These are phyloP conservation scores for Lagenaria siceraria DNA, from an alignment of 306 rosid genomes.

Conservation along the genomic window DNA sequence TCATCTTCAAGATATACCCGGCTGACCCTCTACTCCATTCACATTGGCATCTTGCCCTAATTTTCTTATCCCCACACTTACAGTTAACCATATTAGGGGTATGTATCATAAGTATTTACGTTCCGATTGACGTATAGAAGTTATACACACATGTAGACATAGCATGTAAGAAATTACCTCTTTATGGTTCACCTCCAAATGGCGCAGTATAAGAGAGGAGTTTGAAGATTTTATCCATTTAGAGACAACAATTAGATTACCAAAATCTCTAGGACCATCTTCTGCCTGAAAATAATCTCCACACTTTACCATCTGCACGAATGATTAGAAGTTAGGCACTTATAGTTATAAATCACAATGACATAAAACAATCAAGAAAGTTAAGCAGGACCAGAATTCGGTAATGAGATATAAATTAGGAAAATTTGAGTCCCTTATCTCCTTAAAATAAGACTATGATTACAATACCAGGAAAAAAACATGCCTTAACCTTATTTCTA, in stretches of 20 bases:
- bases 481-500: no score
- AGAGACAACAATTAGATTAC: conserved; percentile 47
- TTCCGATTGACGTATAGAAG: neutral
- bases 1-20: neutral
- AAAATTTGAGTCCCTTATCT: neutral
- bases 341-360: neutral
- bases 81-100: no score
- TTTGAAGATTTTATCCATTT: conserved; percentile 58
- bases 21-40: neutral
- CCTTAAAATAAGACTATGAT: no score
- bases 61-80: no score
- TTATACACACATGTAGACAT: neutral
- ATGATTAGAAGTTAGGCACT: neutral
- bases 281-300: conserved; percentile 91
- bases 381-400: neutral
- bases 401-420: neutral
- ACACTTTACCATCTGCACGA: conserved; percentile 51
- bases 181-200: conserved; percentile 51
- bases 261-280: conserved; percentile 79
- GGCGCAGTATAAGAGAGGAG: conserved; percentile 53
- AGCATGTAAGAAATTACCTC: conserved; percentile 34
- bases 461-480: no score
- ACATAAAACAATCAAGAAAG: neutral
- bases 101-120: neutral
- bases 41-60: no score